Evolutionary conservation across 257 asterid species (phyloP), one percentile per base, ranked within the genome.

Genomic region (Rauvolfia tetraphylla): DNA sequence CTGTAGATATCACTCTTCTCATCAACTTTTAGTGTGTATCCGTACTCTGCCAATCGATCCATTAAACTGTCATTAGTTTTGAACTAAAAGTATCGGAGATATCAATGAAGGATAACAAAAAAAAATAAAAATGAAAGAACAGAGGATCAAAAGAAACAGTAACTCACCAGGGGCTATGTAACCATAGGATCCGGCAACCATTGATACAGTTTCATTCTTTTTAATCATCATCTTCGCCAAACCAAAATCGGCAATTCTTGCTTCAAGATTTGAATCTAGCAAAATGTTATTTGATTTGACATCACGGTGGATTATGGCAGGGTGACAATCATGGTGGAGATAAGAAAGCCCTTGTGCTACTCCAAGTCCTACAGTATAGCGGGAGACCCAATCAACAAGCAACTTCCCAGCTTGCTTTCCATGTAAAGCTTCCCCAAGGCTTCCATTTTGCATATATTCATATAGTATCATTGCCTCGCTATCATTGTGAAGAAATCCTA

Each of bases 161-260:
- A 46, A 80, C 89, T 86, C 61, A 90, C 96, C 96, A 25, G 96
- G 96, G 80, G 96, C 93, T 41, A 90, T 90, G 75, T 90, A 90
- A 65, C 96, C 96, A 53, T 90, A 90, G 31, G 93, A 88, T 80
- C 96, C 96, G 5, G 93, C 96, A 58, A 90, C 90, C 87, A 84
- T 85, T n/a, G 94, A 89, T 54, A 89, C 89, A n/a, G 94, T 89
- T 78, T 89, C 89, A 65, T 87, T 87, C 84, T 86, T 83, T 76
- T 80, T 79, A 61, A 84, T 68, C 90, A 89, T 89, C 87, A 68
- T 81, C 76, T 79, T 87, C 20, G 94, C 94, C 78, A 89, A 68
- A 56, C 94, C 94, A 12, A 89, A 89, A 80, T 89, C 94, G 15
- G 94, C 94, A 49, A 89, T 83, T 57, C 89, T 86, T 54, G 92